These are phyloP conservation scores for Exserohilum rostratum DNA, from an alignment of 2,329 filamentous ascomycete species.

Conservation along the genomic window DNA sequence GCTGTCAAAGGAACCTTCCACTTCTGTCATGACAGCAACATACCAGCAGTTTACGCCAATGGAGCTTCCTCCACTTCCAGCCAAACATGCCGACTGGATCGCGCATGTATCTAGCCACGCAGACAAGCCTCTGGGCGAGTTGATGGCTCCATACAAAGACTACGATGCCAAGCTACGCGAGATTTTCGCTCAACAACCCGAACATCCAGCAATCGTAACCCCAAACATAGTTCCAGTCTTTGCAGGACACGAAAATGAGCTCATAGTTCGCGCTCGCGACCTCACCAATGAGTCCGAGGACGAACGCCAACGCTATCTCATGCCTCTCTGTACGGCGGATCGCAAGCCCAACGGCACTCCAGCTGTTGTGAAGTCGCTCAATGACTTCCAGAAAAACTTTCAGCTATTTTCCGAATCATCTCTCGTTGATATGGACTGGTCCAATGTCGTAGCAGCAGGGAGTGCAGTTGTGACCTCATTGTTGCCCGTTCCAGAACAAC, in stretches of 20 bases:
- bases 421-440: slow-evolving; percentile 78
- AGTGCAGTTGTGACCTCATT: slow-evolving; percentile 81
- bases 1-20: background rate
- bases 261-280: slow-evolving; percentile 68
- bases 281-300: slow-evolving; percentile 63
- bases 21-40: slow-evolving; percentile 19
- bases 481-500: slow-evolving; percentile 65
- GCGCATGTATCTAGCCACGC: slow-evolving; percentile 63
- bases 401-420: slow-evolving; percentile 81
- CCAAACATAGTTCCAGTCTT: slow-evolving; percentile 73
- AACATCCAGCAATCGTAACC: slow-evolving; percentile 62
- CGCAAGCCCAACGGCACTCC: slow-evolving; percentile 68
- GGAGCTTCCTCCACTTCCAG: slow-evolving; percentile 49
- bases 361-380: slow-evolving; percentile 70
- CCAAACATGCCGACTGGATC: slow-evolving; percentile 51
- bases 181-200: slow-evolving; percentile 71
- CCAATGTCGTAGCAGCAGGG: slow-evolving; percentile 79
- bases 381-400: slow-evolving; percentile 80
- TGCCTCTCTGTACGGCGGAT: slow-evolving; percentile 67
- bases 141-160: slow-evolving; percentile 69
- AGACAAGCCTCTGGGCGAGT: slow-evolving; percentile 60
- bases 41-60: slow-evolving; percentile 2
- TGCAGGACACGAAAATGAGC: slow-evolving; percentile 56
- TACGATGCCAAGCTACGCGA: slow-evolving; percentile 72
- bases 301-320: slow-evolving; percentile 70